These are phyloP conservation scores for Monilinia aucupariae DNA, from an alignment of 2,329 filamentous ascomycete species.

Conservation along the genomic window DNA sequence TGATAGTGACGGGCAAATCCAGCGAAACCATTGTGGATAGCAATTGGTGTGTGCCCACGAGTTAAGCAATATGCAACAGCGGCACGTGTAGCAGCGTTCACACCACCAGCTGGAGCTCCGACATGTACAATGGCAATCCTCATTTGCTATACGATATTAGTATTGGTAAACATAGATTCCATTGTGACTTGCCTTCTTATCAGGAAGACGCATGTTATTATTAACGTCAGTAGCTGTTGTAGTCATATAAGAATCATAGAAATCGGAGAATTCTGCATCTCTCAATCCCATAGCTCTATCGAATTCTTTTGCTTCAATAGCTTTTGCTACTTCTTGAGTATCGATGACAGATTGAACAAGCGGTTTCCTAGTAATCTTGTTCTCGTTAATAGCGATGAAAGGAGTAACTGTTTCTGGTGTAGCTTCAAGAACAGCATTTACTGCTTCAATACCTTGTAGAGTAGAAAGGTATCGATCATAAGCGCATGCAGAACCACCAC, in stretches of 20 bases:
- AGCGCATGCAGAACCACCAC: slow-evolving; percentile 84
- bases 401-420: slow-evolving; percentile 85
- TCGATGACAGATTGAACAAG: slow-evolving; percentile 82
- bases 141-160: slow-evolving; percentile 60
- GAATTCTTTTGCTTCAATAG: slow-evolving; percentile 82
- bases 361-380: slow-evolving; percentile 89
- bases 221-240: slow-evolving; percentile 79
- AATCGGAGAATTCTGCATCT: slow-evolving; percentile 90
- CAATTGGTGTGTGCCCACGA: slow-evolving; percentile 85
- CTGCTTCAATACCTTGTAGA: slow-evolving; percentile 88
- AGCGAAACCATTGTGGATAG: slow-evolving; percentile 94
- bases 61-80: slow-evolving; percentile 89
- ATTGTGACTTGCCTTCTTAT: slow-evolving; percentile 57
- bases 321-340: slow-evolving; percentile 76
- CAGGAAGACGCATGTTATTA: slow-evolving; percentile 57
- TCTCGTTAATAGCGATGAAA: slow-evolving; percentile 94
- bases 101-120: slow-evolving; percentile 91
- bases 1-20: slow-evolving; percentile 86
- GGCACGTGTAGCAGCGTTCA: slow-evolving; percentile 93
- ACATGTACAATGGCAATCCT: slow-evolving; percentile 94
- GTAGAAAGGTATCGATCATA: slow-evolving; percentile 94
- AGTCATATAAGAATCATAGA: slow-evolving; percentile 84
- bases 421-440: slow-evolving; percentile 83
- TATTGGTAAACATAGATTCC: neutral
- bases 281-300: slow-evolving; percentile 79